phyloP scores from a whole-genome alignment of 2,329 filamentous ascomycete genomes.

The Hyphodiscus sp. region DNA sequence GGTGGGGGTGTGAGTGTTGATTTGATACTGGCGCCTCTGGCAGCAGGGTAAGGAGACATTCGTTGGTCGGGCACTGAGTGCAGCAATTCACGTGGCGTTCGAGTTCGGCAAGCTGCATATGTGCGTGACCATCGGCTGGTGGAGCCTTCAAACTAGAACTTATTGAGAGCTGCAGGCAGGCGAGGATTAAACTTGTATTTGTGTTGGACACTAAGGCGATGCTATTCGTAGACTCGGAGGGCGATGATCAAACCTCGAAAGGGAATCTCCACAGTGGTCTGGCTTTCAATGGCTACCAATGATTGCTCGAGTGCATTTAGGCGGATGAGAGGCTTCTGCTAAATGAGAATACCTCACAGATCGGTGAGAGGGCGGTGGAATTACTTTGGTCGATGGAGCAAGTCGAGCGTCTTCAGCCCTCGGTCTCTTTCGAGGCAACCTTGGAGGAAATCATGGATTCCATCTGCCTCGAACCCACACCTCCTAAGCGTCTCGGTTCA shows the following conservation, averaged over 20 bases:
- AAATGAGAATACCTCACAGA: too few relatives aligned
- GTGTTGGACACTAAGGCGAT: not conserved
- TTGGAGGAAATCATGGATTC: not conserved
- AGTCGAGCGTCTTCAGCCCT: not conserved
- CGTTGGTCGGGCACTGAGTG: not conserved
- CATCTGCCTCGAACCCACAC: not conserved
- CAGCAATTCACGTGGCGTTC: not conserved
- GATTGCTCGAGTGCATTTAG: too few relatives aligned
- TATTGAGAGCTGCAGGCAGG: not conserved
- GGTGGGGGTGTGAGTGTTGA: not conserved
- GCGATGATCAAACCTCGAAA: not conserved
- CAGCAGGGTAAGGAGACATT: not conserved
- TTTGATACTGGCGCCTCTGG: not conserved
- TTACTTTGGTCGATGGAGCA: not conserved
- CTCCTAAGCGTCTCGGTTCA: not conserved
- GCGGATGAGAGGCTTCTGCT: too few relatives aligned
- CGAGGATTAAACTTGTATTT: not conserved
- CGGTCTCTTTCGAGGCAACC: not conserved
- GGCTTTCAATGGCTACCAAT: too few relatives aligned
- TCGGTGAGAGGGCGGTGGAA: too few relatives aligned
- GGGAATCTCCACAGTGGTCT: not conserved
- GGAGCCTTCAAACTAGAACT: not conserved
- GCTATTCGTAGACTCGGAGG: not conserved
- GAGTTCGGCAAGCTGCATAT: conserved; percentile 2
- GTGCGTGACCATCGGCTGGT: conserved; percentile 5